Conservation (phyloP, 768 basidiomycete species). For the Tylopilus felleus region DNA sequence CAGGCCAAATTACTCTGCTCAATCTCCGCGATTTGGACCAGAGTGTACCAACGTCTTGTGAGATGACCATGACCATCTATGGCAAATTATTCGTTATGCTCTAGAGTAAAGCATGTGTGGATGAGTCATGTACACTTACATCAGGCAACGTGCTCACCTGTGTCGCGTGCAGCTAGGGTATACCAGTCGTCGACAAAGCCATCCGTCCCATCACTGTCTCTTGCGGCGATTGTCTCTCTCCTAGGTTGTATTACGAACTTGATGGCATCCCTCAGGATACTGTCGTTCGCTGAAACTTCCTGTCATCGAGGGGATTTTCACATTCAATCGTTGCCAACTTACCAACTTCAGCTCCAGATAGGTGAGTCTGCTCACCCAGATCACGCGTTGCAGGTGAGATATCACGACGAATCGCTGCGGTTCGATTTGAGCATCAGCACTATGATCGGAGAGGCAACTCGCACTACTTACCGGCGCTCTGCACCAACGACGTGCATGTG, state of each 20-base stretch:
- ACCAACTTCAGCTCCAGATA: neutral
- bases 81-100: neutral
- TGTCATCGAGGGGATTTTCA: neutral
- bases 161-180: neutral
- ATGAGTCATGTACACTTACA: neutral
- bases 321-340: neutral
- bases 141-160: neutral
- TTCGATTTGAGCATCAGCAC: neutral
- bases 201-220: neutral
- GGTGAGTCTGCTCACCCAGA: neutral
- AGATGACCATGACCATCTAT: neutral
- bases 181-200: neutral
- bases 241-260: neutral
- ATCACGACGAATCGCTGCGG: slow-evolving; percentile 1
- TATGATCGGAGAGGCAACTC: neutral
- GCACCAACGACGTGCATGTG: slow-evolving; percentile 3
- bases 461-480: slow-evolving; percentile 6
- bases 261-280: neutral
- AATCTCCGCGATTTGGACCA: neutral
- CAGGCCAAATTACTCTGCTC: slow-evolving; percentile 1
- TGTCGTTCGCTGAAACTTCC: neutral
- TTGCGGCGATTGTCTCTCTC: neutral
- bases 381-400: neutral
- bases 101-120: too few species aligned
- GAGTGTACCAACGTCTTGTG: slow-evolving; percentile 8